Evolutionary conservation across 148 eudicot species (phyloP), one percentile per base, ranked within the genome.

Genomic region (Drosera capensis): DNA sequence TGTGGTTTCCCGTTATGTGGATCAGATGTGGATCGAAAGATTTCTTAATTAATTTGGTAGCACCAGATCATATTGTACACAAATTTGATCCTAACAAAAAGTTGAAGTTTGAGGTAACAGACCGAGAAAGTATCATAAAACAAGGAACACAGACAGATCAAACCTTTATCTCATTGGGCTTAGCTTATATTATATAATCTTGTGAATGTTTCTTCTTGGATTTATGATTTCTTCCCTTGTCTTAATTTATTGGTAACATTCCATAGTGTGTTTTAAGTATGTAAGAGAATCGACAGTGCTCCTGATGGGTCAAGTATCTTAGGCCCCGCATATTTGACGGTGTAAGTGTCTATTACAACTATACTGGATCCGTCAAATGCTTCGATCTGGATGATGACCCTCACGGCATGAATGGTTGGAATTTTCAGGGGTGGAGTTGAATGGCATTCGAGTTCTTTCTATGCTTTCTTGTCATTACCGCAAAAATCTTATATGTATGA

Each of bases 361-460:
- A 74, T 54, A 88, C 83, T 35, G 96, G 94, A 61, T 23, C 55
- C 16, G 78, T 62, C 42, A 59, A 77, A 35, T 88, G 96, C 74
- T 88, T 82, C 61, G 62, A 88, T 28, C 53, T 87, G 71, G 86
- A 74, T 58, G 94, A 82, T 60, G 96, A 87, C 45, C 94, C 94
- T 52, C 94, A 82, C 62, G 96, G 96, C 43, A 59, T 77, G 78
- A 65, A 61, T 59, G 96, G 96, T 48, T 87, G 96, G 96, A 58
- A 87, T 45, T 87, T 90, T 90, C 96, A 87, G 94, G 96, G 82
- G 22, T 43, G 39, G n/a, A n/a, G n/a, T n/a, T 43, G 46, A 40
- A 35, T 26, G 31, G 15, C 45, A n/a, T 24, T 22, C 14, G 17
- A 26, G 0, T 35, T n/a, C 1, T 3, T 8, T 0, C 8, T 29